phyloP scores from a whole-genome alignment of 139 green algal genomes.

The Monoraphidium neglectum region DNA sequence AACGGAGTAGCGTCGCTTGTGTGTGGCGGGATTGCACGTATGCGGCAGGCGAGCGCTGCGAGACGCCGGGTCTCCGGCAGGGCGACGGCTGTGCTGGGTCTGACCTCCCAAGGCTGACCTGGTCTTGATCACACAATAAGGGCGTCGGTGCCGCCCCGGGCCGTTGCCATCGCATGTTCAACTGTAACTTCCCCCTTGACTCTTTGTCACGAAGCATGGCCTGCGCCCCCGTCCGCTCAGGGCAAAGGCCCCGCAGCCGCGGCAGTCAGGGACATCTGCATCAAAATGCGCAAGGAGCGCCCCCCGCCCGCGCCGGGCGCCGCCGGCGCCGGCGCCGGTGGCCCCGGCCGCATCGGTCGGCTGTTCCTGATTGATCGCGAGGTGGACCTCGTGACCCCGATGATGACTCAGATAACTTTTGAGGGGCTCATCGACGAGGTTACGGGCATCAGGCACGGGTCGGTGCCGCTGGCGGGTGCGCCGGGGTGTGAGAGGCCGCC shows the following conservation, averaged over 20 bases:
- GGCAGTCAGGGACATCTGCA: conserved; percentile 72
- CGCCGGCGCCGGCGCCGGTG: not conserved
- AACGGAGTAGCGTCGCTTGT: too few relatives aligned
- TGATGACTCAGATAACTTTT: conserved; percentile 96
- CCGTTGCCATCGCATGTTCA: too few relatives aligned
- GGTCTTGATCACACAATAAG: too few relatives aligned
- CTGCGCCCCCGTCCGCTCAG: conserved; percentile 7
- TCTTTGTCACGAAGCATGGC: too few relatives aligned
- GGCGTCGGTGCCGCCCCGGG: too few relatives aligned
- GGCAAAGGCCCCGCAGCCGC: conserved; percentile 76
- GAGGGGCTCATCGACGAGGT: conserved; percentile 96
- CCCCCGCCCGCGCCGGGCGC: conserved; percentile 11
- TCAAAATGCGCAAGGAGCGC: conserved; percentile 71
- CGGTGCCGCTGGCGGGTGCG: conserved; percentile 20
- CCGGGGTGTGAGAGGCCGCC: not conserved
- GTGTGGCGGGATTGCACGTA: too few relatives aligned
- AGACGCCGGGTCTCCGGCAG: too few relatives aligned
- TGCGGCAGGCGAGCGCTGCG: too few relatives aligned
- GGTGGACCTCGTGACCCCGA: conserved; percentile 86
- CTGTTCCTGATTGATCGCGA: conserved; percentile 81
- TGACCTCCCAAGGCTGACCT: too few relatives aligned
- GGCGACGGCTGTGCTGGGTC: too few relatives aligned
- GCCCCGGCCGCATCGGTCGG: conserved; percentile 34
- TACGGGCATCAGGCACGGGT: conserved; percentile 70
- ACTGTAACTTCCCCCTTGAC: too few relatives aligned